Percentiles rank a stretch among this genome's conserved stretches.
These are phyloP conservation scores for Lumnitzera littorea DNA, from an alignment of 345 rosid species.

Conservation along the genomic window DNA sequence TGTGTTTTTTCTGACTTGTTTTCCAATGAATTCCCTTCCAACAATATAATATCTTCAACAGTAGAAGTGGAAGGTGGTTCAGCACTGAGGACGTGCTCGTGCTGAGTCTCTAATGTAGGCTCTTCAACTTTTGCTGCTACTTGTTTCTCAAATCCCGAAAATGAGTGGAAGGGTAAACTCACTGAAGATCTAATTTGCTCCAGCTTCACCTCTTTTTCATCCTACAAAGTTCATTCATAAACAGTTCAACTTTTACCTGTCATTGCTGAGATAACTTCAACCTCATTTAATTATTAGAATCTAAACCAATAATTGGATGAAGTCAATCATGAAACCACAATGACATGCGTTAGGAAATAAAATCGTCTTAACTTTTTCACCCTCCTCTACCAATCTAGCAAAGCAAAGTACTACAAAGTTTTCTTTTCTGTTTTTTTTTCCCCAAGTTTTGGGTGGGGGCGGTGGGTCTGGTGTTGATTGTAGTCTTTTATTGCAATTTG, in stretches of 20 bases:
- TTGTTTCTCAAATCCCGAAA: constrained; percentile 18
- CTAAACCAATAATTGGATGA: too few species aligned
- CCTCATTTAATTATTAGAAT: background rate
- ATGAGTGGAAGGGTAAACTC: constrained; percentile 45
- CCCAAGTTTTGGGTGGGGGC: background rate
- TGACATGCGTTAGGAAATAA: too few species aligned
- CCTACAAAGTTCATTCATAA: constrained; percentile 19
- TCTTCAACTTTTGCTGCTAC: constrained; percentile 17
- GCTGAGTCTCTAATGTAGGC: constrained; percentile 11
- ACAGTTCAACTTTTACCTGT: background rate
- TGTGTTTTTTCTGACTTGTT: constrained; percentile 9
- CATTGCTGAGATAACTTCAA: background rate
- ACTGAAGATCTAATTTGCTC: constrained; percentile 48
- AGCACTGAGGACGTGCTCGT: constrained; percentile 16
- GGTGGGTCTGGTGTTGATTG: background rate
- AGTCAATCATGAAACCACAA: too few species aligned
- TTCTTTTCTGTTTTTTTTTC: too few species aligned
- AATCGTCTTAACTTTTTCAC: too few species aligned
- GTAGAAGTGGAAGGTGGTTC: constrained; percentile 16
- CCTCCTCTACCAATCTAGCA: too few species aligned
- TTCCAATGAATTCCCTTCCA: constrained; percentile 23
- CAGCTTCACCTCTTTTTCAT: constrained; percentile 36
- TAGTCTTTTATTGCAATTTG: background rate
- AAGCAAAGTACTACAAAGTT: too few species aligned
- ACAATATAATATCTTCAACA: constrained; percentile 26